Base-by-base conservation (phyloP, 768 basidiomycete species). In the Favolaschia claudopus region DNA sequence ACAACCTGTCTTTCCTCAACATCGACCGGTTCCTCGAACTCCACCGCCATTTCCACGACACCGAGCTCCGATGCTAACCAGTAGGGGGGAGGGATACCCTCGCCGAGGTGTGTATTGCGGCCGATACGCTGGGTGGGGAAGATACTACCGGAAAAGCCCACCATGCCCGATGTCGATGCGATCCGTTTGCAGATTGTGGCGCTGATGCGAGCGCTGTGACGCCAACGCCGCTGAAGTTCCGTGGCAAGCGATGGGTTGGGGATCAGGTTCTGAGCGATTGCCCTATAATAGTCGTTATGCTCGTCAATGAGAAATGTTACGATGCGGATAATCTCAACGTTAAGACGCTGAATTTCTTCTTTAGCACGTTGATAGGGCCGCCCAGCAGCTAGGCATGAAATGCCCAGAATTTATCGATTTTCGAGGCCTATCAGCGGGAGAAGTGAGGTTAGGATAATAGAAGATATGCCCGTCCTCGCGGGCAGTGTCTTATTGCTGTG, bases 241-340 rank as follows among this genome's bases (percentile, higher is more conserved):
- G 15, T 28, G 3, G 39, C 39, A 3, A 52, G 29, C 5, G 12
- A 31, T 3, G 29, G 50, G 15, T 14, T 22, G 5, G 38, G 12
- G n/a, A 52, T 2, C 3, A 20, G 14, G 0, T 29, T n/a, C 1
- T 19, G 27, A 4, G 10, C 14, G 8, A 53, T 53, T 8, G 51
- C 51, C 15, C 20, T 22, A 1, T 14, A 31, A 17, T 39, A 53
- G 29, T 53, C 51, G 32, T 8, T 20, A 53, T 53, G 44, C 32
- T 76, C 70, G 45, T 76, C 69, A 14, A 64, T 13, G 31, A 75
- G 70, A 27, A 29, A 67, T 0, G 72, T 70, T 28, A 60, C 50
- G 6, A 77, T 46, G 0, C 73, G 67, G 3, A 37, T 49, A 2
- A 77, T 67, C 52, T 78, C 77, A 15, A 77, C 47, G 34, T 78